Percentiles rank a stretch among this genome's conserved stretches.
Conservation (phyloP, 345 rosid genomes). For the Cardiospermum halicacabum region DNA sequence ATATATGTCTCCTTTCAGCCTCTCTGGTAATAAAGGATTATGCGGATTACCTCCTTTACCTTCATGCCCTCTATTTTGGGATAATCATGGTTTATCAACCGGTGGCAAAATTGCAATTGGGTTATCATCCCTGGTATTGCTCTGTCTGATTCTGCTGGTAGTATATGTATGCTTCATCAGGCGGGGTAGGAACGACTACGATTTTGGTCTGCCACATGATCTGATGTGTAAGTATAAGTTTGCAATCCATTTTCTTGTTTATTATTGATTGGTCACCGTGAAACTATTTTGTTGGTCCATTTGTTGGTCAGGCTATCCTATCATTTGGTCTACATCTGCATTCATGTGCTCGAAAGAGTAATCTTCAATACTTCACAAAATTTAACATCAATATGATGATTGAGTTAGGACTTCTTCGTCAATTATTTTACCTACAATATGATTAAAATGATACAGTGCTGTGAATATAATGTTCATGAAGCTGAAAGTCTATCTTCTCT, state of each 20-base stretch:
- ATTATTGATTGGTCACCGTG: background rate
- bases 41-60: conserved; percentile 85
- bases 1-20: conserved; percentile 41
- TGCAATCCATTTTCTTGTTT: background rate
- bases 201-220: conserved; percentile 92
- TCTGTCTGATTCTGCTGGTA: conserved; percentile 38
- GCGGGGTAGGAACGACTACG: conserved; percentile 72
- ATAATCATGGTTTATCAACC: conserved; percentile 76
- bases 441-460: background rate
- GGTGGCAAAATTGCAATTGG: conserved; percentile 75
- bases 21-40: conserved; percentile 86
- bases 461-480: background rate
- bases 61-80: conserved; percentile 75
- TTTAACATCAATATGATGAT: background rate
- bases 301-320: background rate
- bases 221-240: conserved; percentile 60
- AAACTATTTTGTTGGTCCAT: background rate
- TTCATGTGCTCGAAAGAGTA: background rate
- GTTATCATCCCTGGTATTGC: conserved; percentile 42
- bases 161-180: conserved; percentile 57
- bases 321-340: background rate
- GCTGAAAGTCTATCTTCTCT: too few relatives aligned
- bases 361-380: background rate
- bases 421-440: background rate
- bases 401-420: background rate